Base-by-base conservation (phyloP, 116 monocot species). In the Phalaenopsis hybrid region DNA sequence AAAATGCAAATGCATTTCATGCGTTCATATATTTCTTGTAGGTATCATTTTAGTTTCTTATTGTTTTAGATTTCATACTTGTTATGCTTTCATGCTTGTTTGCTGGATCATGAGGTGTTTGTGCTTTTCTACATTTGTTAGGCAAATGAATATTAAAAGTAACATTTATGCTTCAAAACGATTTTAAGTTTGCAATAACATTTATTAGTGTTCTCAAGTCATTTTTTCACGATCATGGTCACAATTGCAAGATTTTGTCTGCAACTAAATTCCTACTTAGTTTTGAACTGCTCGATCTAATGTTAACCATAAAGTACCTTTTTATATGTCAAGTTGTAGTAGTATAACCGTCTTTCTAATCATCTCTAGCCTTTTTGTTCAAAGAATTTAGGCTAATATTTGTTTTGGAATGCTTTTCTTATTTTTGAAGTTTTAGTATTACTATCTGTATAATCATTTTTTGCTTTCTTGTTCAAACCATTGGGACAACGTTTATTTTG, bases 401-500 rank as follows among this genome's bases (percentile, higher is more conserved):
- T 45, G 45, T 45, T 77, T 77, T 77, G 51, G 67, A 67, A 28
- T 67, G 67, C 11, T 9, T 67, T 67, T 67, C 2, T 25, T 6
- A 65, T 5, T 8, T 67, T 25, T 37, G 16, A 72, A 72, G 16
- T 34, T 72, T 72, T 12, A 15, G 72, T 72, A 13, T 16, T 72
- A 72, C 37, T 5, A 1, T 37, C 31, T 34, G 41, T 75, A 18
- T 75, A 17, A 75, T 45, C 45, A 20, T 18, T 46, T 45, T 8
- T 75, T 41, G 45, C 75, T 75, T 75, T 75, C 46, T n/a, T 25
- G 44, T 33, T 75, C 16, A 21, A 75, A 45, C 75, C 44, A 46
- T 75, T 15, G 31, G 37, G 72, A 37, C 72, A 72, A 72, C 37
- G 10, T 72, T 20, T 45, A 75, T 45, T 77, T 77, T 77, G 51